A percentile compares a stretch with the other conserved stretches of the same genome.
Conservation (phyloP, 2,329 filamentous ascomycete genomes). For the Fusarium kyushuense region DNA sequence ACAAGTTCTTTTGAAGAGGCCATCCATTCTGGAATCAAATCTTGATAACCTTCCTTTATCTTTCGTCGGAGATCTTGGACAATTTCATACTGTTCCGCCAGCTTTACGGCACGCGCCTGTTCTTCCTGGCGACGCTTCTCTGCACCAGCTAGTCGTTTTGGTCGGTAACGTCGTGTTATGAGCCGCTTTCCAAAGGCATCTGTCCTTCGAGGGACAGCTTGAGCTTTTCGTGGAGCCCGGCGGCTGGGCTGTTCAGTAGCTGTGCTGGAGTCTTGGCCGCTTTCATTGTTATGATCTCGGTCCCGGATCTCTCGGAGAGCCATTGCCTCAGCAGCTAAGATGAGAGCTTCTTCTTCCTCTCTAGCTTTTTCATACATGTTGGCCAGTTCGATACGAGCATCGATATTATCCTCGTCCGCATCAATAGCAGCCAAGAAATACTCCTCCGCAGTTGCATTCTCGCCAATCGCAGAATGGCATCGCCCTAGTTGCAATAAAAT, state of each 20-base stretch:
- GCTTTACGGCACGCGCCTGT: slow-evolving; percentile 55
- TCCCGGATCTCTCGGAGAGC: slow-evolving; percentile 67
- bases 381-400: slow-evolving; percentile 82
- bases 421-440: slow-evolving; percentile 81
- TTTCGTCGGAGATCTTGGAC: slow-evolving; percentile 58
- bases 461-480: slow-evolving; percentile 75
- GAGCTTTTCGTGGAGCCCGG: slow-evolving; percentile 28
- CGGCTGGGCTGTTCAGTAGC: slow-evolving; percentile 9
- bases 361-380: slow-evolving; percentile 84
- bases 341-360: slow-evolving; percentile 80
- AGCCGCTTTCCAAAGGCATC: slow-evolving; percentile 40
- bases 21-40: slow-evolving; percentile 67
- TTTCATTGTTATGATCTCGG: slow-evolving; percentile 25
- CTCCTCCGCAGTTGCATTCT: slow-evolving; percentile 78
- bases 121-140: slow-evolving; percentile 61
- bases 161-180: slow-evolving; percentile 58
- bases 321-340: slow-evolving; percentile 81
- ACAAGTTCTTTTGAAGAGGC: slow-evolving; percentile 68
- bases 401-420: slow-evolving; percentile 76
- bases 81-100: slow-evolving; percentile 58
- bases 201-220: slow-evolving; percentile 21
- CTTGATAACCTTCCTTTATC: slow-evolving; percentile 57
- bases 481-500: slow-evolving; percentile 69
- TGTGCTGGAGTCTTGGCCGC: slow-evolving; percentile 1
- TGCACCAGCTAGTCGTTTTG: slow-evolving; percentile 60